Evolutionary conservation across 306 rosid species (phyloP).

Genomic region (Quercus parvula): DNA sequence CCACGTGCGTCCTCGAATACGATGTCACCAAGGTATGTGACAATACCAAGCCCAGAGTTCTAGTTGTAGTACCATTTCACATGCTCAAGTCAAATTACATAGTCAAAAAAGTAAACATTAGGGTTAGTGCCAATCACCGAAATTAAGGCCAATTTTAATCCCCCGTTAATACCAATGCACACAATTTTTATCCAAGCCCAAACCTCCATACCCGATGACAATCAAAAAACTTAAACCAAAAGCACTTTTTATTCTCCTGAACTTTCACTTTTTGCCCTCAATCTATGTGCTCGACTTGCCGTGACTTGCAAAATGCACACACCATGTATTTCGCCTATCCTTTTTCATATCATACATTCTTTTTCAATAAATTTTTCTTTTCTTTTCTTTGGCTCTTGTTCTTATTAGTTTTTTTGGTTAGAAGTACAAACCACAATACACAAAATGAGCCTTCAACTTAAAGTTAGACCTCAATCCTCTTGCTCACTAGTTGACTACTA

Average conservation of each 20-base stretch:
- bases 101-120: slow-evolving; percentile 13
- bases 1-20: slow-evolving; percentile 30
- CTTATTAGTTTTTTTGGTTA: slow-evolving; percentile 12
- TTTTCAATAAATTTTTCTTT: not conserved
- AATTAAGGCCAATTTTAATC: slow-evolving; percentile 10
- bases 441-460: not conserved
- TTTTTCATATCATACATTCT: slow-evolving; percentile 23
- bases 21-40: slow-evolving; percentile 15
- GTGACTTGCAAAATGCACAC: slow-evolving; percentile 31
- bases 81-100: slow-evolving; percentile 22
- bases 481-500: slow-evolving; percentile 52
- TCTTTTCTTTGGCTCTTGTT: not conserved
- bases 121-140: slow-evolving; percentile 17
- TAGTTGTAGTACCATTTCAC: not conserved
- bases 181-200: slow-evolving; percentile 20
- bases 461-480: slow-evolving; percentile 37
- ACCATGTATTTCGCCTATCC: slow-evolving; percentile 16
- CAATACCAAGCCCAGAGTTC: slow-evolving; percentile 17
- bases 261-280: slow-evolving; percentile 9
- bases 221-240: slow-evolving; percentile 7
- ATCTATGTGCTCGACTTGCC: slow-evolving; percentile 32
- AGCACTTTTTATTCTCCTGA: slow-evolving; percentile 11
- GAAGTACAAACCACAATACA: slow-evolving; percentile 21
- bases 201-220: slow-evolving; percentile 22
- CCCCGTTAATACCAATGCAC: slow-evolving; percentile 20